Evolutionary conservation across 164 flowering plant genomes (phyloP).

Genomic region (Vitis amurensis): DNA sequence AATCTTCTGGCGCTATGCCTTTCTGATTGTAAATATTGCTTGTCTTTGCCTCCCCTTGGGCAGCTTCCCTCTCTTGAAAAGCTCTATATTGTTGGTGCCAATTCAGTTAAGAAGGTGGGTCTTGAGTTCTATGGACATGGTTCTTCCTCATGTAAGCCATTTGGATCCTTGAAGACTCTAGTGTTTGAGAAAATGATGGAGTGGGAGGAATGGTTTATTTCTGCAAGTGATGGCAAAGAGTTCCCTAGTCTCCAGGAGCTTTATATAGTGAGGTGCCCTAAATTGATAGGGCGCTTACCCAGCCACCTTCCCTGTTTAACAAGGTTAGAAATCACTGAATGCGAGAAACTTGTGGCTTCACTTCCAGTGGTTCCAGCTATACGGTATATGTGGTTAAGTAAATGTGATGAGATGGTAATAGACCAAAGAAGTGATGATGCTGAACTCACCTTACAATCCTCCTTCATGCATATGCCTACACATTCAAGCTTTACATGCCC

Average conservation of each 20-base stretch:
- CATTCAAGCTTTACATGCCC: no score
- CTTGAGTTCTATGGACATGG: constrained; percentile 10
- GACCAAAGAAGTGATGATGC: no score
- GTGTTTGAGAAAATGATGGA: constrained; percentile 5
- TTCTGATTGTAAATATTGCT: constrained; percentile 6
- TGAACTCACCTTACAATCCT: no score
- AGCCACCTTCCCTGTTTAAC: no score
- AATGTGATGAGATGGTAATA: no score
- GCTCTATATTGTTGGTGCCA: constrained; percentile 2
- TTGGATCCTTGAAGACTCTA: constrained; percentile 6
- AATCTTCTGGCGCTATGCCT: not conserved
- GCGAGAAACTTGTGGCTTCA: no score
- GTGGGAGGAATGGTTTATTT: constrained; percentile 19
- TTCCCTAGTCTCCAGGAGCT: constrained; percentile 17
- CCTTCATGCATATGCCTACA: no score
- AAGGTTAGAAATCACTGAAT: no score
- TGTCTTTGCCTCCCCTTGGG: constrained; percentile 14
- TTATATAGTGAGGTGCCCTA: constrained; percentile 5
- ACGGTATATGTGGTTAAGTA: no score
- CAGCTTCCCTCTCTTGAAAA: constrained; percentile 12
- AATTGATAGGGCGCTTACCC: not conserved
- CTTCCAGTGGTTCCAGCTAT: no score
- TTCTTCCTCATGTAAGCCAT: not conserved
- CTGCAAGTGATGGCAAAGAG: not conserved
- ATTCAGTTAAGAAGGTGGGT: not conserved